phyloP scores from a whole-genome alignment of 2,329 filamentous ascomycete genomes.

The Albophoma yamanashiensis region DNA sequence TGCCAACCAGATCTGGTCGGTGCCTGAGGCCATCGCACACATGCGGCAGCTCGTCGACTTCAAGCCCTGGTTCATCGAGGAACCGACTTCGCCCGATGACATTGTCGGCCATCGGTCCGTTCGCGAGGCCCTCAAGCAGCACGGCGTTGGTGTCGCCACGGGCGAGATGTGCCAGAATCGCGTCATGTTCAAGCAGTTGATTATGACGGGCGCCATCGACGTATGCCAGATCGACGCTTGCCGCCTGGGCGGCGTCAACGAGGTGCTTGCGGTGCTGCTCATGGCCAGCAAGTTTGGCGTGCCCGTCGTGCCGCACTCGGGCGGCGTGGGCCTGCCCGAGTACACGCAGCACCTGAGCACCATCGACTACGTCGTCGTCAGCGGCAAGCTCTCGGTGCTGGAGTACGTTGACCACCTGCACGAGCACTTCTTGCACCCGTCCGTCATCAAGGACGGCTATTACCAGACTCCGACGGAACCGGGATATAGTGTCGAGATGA shows the following conservation, averaged over 20 bases:
- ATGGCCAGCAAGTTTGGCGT: constrained; percentile 72
- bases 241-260: constrained; percentile 81
- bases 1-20: constrained; percentile 87
- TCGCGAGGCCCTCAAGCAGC: constrained; percentile 64
- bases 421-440: constrained; percentile 82
- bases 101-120: constrained; percentile 81
- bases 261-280: constrained; percentile 80
- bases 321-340: constrained; percentile 82
- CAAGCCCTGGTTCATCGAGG: constrained; percentile 90
- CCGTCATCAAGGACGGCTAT: constrained; percentile 71
- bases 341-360: constrained; percentile 90
- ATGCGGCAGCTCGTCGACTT: constrained; percentile 76
- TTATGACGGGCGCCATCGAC: constrained; percentile 70
- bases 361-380: constrained; percentile 85
- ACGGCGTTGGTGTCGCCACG: constrained; percentile 75
- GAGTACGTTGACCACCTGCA: constrained; percentile 93
- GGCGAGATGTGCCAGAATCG: constrained; percentile 96
- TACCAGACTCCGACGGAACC: constrained; percentile 76
- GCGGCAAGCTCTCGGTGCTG: constrained; percentile 67
- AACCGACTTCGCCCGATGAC: constrained; percentile 85
- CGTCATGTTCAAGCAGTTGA: constrained; percentile 86
- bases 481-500: constrained; percentile 93
- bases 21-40: constrained; percentile 78
- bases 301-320: constrained; percentile 80
- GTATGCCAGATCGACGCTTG: constrained; percentile 87